Percentiles rank a stretch among this genome's conserved stretches.
Conservation (phyloP, 2,329 filamentous ascomycete species). For the Exophiala phaeomuriformis region DNA sequence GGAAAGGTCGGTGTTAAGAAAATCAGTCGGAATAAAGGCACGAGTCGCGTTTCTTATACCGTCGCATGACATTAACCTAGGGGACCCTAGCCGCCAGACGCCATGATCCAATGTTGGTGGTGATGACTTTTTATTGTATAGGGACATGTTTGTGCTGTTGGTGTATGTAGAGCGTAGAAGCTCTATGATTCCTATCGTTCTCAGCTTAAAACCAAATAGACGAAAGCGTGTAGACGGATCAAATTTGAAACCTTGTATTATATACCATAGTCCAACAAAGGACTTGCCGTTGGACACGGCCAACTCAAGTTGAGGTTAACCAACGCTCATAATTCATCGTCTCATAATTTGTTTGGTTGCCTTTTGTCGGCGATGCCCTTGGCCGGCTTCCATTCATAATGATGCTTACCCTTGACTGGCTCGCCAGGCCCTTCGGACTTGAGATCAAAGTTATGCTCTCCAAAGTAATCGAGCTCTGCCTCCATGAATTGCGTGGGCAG, state of each 20-base stretch:
- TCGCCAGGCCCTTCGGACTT: conserved; percentile 16
- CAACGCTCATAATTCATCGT: neutral
- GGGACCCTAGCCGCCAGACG: neutral
- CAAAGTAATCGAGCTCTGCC: conserved; percentile 65
- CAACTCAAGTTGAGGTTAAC: too few species aligned
- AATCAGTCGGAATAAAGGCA: conserved; percentile 58
- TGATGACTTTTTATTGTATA: too few species aligned
- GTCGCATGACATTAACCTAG: conserved; percentile 18
- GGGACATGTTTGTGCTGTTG: too few species aligned
- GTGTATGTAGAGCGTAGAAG: too few species aligned
- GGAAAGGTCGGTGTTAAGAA: conserved; percentile 59
- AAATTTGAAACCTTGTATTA: too few species aligned
- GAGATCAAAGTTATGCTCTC: conserved; percentile 50
- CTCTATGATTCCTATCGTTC: too few species aligned
- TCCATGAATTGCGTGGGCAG: conserved; percentile 64
- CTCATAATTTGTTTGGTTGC: conserved; percentile 1
- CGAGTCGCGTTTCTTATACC: conserved; percentile 49
- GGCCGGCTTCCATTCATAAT: conserved; percentile 24
- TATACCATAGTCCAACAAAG: too few species aligned
- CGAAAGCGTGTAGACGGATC: too few species aligned
- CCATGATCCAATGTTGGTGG: neutral
- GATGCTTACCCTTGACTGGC: conserved; percentile 20
- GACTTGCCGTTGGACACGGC: too few species aligned
- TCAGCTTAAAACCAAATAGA: too few species aligned
- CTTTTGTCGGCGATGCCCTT: conserved; percentile 10